Percentiles rank a stretch among this genome's conserved stretches.
phyloP scores from a whole-genome alignment of 257 asterid genomes.

The Ehretia macrophylla region DNA sequence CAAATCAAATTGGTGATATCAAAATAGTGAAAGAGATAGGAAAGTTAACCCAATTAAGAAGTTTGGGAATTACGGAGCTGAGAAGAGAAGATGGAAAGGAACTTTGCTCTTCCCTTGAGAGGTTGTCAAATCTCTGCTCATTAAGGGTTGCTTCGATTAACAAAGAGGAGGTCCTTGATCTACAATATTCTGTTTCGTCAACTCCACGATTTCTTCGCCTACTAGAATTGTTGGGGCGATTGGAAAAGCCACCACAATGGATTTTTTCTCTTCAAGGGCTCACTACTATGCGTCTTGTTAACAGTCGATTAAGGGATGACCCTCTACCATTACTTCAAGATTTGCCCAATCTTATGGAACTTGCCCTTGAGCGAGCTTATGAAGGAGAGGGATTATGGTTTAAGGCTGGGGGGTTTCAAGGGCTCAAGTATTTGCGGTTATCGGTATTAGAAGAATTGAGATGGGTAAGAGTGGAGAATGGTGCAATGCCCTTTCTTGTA shows the following conservation, averaged over 20 bases:
- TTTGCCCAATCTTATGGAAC: conserved; percentile 9
- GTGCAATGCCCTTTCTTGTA: conserved; percentile 13
- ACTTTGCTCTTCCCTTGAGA: conserved; percentile 1
- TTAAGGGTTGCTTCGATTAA: not conserved
- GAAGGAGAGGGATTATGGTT: conserved; percentile 16
- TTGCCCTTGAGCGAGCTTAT: not conserved
- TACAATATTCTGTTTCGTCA: not conserved
- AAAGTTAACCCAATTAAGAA: too few relatives aligned
- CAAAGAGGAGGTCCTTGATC: conserved; percentile 7
- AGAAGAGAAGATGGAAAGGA: conserved; percentile 4
- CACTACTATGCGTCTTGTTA: not conserved
- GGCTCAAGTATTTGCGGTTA: not conserved
- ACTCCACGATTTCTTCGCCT: not conserved
- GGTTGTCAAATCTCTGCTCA: conserved; percentile 5
- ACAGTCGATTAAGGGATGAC: conserved; percentile 6
- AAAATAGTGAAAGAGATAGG: too few relatives aligned
- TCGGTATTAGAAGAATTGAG: not conserved
- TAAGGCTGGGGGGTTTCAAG: not conserved
- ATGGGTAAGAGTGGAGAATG: not conserved
- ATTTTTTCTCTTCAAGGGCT: conserved; percentile 14
- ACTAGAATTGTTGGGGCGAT: not conserved
- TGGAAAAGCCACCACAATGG: conserved; percentile 17
- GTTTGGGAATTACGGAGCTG: too few relatives aligned
- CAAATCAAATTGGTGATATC: too few relatives aligned
- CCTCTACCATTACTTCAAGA: not conserved